These are phyloP conservation scores for Heteromeles arbutifolia DNA, from an alignment of 306 rosid species.

Conservation along the genomic window DNA sequence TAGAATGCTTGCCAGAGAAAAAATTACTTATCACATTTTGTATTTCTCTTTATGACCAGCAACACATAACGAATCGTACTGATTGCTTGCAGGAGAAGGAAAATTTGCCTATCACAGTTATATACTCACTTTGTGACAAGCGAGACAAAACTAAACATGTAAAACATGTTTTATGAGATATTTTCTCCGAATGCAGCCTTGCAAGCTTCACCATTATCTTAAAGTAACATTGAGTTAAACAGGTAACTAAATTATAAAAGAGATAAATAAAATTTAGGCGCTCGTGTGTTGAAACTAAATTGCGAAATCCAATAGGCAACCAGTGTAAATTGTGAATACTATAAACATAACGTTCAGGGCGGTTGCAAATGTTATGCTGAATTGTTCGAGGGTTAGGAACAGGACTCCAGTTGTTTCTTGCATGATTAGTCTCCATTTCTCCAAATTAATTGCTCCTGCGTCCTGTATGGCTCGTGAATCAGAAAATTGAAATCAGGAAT, in stretches of 20 bases:
- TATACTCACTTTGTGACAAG: background rate
- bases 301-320: background rate
- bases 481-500: background rate
- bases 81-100: background rate
- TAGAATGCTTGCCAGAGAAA: background rate
- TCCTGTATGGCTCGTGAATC: background rate
- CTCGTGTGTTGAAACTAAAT: background rate
- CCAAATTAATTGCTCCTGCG: background rate
- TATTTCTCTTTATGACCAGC: too few species aligned
- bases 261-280: background rate
- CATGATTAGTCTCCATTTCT: background rate
- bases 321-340: background rate
- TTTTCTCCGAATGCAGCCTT: background rate
- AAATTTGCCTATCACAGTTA: background rate
- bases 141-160: background rate
- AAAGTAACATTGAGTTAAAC: background rate
- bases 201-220: background rate
- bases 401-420: background rate
- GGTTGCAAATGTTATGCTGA: slow-evolving; percentile 12
- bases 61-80: too few species aligned
- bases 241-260: background rate
- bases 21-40: too few species aligned
- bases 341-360: background rate
- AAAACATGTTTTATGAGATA: background rate
- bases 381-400: background rate